A percentile compares a stretch with the other conserved stretches of the same genome.
Conservation (phyloP, 2,329 filamentous ascomycete genomes). For the Anisogramma anomala region DNA sequence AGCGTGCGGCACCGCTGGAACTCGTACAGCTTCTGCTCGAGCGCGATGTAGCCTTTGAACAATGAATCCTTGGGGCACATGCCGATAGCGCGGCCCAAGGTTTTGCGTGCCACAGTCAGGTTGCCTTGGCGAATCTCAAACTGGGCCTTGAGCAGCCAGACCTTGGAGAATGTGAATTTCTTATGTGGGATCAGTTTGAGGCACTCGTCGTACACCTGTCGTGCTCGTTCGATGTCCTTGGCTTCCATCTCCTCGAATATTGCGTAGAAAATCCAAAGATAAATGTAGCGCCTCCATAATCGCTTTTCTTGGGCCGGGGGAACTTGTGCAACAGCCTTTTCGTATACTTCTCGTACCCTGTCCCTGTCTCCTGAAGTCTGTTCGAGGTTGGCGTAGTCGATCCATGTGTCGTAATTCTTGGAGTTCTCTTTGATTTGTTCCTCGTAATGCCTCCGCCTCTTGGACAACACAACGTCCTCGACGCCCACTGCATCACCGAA, state of each 20-base stretch:
- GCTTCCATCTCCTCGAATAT: constrained; percentile 86
- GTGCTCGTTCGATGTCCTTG: constrained; percentile 64
- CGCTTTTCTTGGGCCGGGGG: constrained; percentile 93
- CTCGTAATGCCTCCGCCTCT: constrained; percentile 86
- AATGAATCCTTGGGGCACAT: constrained; percentile 94
- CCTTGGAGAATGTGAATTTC: constrained; percentile 92
- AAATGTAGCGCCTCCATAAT: constrained; percentile 95
- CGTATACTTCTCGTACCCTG: constrained; percentile 82
- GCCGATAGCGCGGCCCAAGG: constrained; percentile 78
- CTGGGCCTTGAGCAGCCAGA: constrained; percentile 88
- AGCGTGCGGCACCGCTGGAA: constrained; percentile 83
- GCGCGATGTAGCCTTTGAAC: constrained; percentile 84
- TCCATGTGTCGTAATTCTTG: constrained; percentile 96
- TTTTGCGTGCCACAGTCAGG: constrained; percentile 70
- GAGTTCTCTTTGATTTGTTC: constrained; percentile 87
- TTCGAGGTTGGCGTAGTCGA: constrained; percentile 86
- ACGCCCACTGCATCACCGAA: constrained; percentile 89
- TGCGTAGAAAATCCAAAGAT: constrained; percentile 96
- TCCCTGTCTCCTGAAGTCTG: constrained; percentile 75
- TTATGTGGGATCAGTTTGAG: constrained; percentile 85
- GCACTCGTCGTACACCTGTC: constrained; percentile 85
- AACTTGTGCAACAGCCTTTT: constrained; percentile 88
- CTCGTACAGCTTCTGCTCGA: constrained; percentile 89
- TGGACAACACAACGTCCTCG: constrained; percentile 90
- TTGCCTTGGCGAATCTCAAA: constrained; percentile 86